Evolutionary conservation across 352 stramenopile species (phyloP).

Genomic region (Phytophthora lateralis): DNA sequence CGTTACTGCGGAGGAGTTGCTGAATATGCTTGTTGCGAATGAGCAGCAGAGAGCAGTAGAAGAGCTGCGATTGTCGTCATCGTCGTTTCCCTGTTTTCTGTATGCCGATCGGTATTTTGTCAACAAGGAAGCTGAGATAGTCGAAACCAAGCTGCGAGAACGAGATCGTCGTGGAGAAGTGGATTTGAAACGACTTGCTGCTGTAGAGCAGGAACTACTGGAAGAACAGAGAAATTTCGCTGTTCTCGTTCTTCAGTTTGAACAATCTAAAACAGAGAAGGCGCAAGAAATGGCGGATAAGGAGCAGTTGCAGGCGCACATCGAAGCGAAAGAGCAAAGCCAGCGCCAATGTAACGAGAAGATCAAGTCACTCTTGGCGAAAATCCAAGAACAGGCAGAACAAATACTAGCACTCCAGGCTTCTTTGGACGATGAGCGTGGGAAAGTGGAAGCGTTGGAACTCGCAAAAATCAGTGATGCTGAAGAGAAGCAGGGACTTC

Average conservation of each 20-base stretch:
- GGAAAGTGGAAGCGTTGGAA: constrained; percentile 30
- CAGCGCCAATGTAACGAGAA: constrained; percentile 16
- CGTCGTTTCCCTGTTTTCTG: constrained; percentile 56
- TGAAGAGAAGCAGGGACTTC: constrained; percentile 51
- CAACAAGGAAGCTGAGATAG: constrained; percentile 25
- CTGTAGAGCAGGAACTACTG: constrained; percentile 66
- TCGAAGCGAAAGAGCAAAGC: constrained; percentile 11
- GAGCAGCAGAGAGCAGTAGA: constrained; percentile 24
- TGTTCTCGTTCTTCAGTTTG: constrained; percentile 64
- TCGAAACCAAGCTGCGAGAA: constrained; percentile 31
- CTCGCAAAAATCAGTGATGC: constrained; percentile 28
- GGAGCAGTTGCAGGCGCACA: not conserved
- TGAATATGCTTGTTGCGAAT: constrained; percentile 35
- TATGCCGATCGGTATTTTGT: constrained; percentile 54
- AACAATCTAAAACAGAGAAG: constrained; percentile 44
- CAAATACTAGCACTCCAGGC: constrained; percentile 53
- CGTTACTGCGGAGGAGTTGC: constrained; percentile 19
- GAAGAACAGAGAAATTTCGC: constrained; percentile 78
- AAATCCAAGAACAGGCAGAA: constrained; percentile 55
- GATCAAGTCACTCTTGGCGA: constrained; percentile 17
- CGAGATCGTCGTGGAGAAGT: constrained; percentile 39
- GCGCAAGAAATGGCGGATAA: constrained; percentile 7
- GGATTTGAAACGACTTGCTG: constrained; percentile 57
- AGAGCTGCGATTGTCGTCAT: constrained; percentile 8
- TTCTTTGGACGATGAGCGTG: constrained; percentile 48